These are phyloP conservation scores for Ogataea glucozyma DNA, from an alignment of 805 yeast species.

Conservation along the genomic window DNA sequence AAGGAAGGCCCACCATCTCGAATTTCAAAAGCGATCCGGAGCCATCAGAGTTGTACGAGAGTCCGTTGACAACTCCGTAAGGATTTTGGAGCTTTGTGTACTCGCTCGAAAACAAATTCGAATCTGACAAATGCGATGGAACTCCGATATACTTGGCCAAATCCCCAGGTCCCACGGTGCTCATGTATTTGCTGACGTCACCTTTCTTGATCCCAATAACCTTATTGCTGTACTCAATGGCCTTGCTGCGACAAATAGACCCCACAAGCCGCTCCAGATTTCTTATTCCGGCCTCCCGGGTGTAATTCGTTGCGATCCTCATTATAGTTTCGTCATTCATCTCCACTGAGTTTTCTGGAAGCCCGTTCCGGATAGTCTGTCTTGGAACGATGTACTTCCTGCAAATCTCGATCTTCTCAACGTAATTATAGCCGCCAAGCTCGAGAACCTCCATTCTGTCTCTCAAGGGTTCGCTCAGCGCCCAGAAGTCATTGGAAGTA, in stretches of 20 bases:
- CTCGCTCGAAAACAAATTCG: constrained; percentile 43
- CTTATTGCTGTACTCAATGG: constrained; percentile 60
- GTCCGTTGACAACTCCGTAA: constrained; percentile 81
- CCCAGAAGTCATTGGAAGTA: constrained; percentile 77
- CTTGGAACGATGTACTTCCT: constrained; percentile 69
- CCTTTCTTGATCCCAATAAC: too few relatives aligned
- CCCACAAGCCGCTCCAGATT: constrained; percentile 74
- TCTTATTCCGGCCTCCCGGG: constrained; percentile 87
- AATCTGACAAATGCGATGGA: constrained; percentile 38
- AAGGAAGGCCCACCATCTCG: constrained; percentile 75
- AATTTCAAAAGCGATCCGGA: constrained; percentile 79
- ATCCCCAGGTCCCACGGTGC: constrained; percentile 51
- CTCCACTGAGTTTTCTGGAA: constrained; percentile 44
- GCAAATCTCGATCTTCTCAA: constrained; percentile 76
- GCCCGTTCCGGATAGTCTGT: constrained; percentile 69
- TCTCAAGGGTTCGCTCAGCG: constrained; percentile 71
- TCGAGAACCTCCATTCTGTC: constrained; percentile 85
- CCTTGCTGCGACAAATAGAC: constrained; percentile 76
- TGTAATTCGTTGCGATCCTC: constrained; percentile 64
- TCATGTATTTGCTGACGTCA: constrained; percentile 35
- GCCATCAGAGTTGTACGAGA: constrained; percentile 85
- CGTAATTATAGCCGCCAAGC: constrained; percentile 74
- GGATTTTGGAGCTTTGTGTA: constrained; percentile 49
- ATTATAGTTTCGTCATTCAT: constrained; percentile 57
- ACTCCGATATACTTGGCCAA: constrained; percentile 68